A percentile compares a stretch with the other conserved stretches of the same genome.
Evolutionary conservation across 805 yeast species (phyloP).

Genomic region (Brettanomyces sp.): DNA sequence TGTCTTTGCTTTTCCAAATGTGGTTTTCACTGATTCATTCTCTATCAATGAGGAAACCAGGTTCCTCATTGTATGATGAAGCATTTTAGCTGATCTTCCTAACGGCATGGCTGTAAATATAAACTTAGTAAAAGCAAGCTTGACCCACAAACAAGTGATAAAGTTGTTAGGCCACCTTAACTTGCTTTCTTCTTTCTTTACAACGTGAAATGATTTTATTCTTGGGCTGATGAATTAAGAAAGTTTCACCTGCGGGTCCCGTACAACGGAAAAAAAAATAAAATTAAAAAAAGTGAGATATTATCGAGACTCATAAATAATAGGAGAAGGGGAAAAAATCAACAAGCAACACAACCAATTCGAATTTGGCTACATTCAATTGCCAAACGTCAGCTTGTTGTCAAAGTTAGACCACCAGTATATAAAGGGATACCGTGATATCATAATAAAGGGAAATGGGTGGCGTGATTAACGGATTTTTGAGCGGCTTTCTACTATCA

Average conservation of each 20-base stretch:
- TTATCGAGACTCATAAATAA: background rate
- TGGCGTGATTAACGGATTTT: slow-evolving; percentile 44
- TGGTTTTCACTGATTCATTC: slow-evolving; percentile 63
- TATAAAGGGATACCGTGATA: background rate
- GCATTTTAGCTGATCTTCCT: slow-evolving; percentile 41
- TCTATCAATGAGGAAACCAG: slow-evolving; percentile 58
- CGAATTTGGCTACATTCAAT: too few relatives aligned
- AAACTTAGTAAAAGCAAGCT: too few relatives aligned
- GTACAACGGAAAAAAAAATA: background rate
- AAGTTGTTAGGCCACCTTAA: too few relatives aligned
- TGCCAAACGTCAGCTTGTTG: too few relatives aligned
- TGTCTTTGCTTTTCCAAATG: slow-evolving; percentile 67
- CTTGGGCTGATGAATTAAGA: too few relatives aligned
- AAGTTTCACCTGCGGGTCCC: too few relatives aligned
- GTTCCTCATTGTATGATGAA: slow-evolving; percentile 51
- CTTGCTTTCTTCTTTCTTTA: too few relatives aligned
- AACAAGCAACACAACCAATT: background rate
- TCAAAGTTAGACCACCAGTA: background rate
- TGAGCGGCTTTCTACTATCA: slow-evolving; percentile 55
- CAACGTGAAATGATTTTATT: too few relatives aligned
- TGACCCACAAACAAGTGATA: too few relatives aligned
- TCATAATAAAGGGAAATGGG: slow-evolving; percentile 17
- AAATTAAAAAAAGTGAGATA: background rate
- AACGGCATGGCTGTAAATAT: slow-evolving; percentile 15
- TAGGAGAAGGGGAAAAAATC: background rate